Evolutionary conservation across 352 stramenopile genomes (phyloP), one percentile per base, ranked within the genome.

Genomic region (Phytophthora idaei): DNA sequence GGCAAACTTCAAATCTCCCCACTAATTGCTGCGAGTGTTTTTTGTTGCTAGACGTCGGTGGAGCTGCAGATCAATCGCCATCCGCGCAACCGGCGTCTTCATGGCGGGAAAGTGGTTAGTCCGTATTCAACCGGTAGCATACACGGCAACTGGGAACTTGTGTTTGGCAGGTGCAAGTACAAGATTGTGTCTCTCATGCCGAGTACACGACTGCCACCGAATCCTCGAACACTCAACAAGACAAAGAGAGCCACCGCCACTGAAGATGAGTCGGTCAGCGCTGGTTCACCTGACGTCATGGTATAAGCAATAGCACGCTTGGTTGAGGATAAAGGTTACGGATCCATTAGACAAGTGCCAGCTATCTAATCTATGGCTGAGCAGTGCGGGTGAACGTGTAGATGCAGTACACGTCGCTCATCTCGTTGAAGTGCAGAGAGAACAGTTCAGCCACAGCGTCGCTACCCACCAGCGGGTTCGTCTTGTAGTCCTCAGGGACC

Each of bases 381-480:
- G 34, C 45, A 15, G 65, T 83, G 44, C 71, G 73, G 41, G 76
- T 89, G 57, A 95, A 95, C 7, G 81, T 92, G 80, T 95, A 95
- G 59, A 93, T 80, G 73, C 85, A 93, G 73, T 95, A 95, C 65
- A 87, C 80, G 68, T 95, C 88, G 65, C 80, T 90, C 89, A 96
- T 94, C 64, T 96, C 89, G 77, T 94, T 94, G 71, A 96, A 96
- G 63, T 96, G 89, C 56, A 96, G 64, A 61, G 87, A 70, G 48
- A 95, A 95, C 29, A 95, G 68, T 69, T 93, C 83, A 17, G 87
- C 70, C 1, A 76, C 73, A 1, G 81, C 78, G 25, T 90, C 82
- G 36, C 83, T 77, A 51, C 81, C 79, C 3, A 94, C 85, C 11
- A 96, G 62, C 27, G 89, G 89, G 57, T 96, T 96, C n/a, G 61